These are phyloP conservation scores for Suillus americanus DNA, from an alignment of 768 basidiomycete species.

Conservation along the genomic window DNA sequence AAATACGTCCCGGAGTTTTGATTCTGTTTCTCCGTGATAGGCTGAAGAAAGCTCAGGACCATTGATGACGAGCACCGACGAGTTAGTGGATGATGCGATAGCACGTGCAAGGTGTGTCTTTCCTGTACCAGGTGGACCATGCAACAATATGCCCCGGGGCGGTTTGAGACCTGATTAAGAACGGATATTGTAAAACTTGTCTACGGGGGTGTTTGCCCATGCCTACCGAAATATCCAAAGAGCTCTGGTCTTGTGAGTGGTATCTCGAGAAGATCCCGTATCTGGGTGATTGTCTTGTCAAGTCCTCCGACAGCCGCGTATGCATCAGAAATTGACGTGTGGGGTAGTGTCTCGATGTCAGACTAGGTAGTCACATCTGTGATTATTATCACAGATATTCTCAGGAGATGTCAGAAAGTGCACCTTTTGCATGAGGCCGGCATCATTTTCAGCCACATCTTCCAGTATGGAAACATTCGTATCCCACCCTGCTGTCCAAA, in stretches of 20 bases:
- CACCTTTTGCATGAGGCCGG: conserved; percentile 34
- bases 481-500: conserved; percentile 75
- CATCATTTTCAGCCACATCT: conserved; percentile 26
- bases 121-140: conserved; percentile 96
- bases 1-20: conserved; percentile 87
- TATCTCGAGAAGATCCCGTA: conserved; percentile 83
- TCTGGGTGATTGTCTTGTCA: conserved; percentile 80
- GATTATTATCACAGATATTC: conserved; percentile 12
- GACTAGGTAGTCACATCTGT: conserved; percentile 32
- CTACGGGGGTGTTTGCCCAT: not conserved
- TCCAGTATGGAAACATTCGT: conserved; percentile 48
- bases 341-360: conserved; percentile 48
- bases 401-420: conserved; percentile 13
- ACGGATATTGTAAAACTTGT: conserved; percentile 15
- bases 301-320: conserved; percentile 88
- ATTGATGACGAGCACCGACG: conserved; percentile 90
- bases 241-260: conserved; percentile 82
- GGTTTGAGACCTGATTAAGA: conserved; percentile 73
- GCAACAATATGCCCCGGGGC: conserved; percentile 91
- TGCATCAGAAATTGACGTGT: conserved; percentile 47
- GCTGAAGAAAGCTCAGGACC: conserved; percentile 94
- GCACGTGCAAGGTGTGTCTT: conserved; percentile 96
- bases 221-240: conserved; percentile 71
- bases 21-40: conserved; percentile 97
- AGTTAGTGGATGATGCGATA: conserved; percentile 83